Evolutionary conservation across 2,329 filamentous ascomycete species (phyloP), one percentile per base, ranked within the genome.

Genomic region (Colletotrichum viniferum): DNA sequence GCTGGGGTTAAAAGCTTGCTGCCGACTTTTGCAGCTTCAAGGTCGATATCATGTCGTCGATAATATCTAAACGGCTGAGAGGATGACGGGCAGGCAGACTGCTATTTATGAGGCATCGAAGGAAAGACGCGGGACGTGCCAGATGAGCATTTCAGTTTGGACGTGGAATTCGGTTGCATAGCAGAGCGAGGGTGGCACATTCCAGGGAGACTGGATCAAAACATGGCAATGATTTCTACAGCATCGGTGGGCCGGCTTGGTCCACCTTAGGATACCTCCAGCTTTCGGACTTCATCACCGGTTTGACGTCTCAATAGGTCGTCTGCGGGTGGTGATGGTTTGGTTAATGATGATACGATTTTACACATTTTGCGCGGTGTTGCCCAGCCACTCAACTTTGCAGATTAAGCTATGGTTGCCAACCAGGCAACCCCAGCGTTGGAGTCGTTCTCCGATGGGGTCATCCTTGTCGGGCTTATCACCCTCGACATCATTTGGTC

Each of bases 1-100:
- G 91, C 7, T 93, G 90, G 90, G 58, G 68, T n/a, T 72, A 60
- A 73, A n/a, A 14, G 58, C 14, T 21, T n/a, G 3, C 21, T 34
- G 36, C 36, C 52, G 63, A 43, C 24, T 28, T 24, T 16, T 66
- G 61, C 28, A 38, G 21, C 30, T 62, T 43, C 21, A 5, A 36
- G 34, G 34, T 36, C 34, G 34, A 36, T 8, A 36, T 36, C 34
- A 16, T 16, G 34, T 16, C 14, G 38, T 71, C 32, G 43, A 74
- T 52, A 30, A 28, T 52, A 43, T 56, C 21, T 43, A 10, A 21
- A 34, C 38, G 65, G 60, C 43, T 48, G 58, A 34, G 58, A 65
- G 43, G 48, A 13, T 26, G n/a, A 26, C 13, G 13, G 18, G 48
- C 34, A 55, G 68, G 56, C 68, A n/a, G 48, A 52, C 36, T 58